These are phyloP conservation scores for Lathyrus sativus DNA, from an alignment of 306 rosid genomes.

Conservation along the genomic window DNA sequence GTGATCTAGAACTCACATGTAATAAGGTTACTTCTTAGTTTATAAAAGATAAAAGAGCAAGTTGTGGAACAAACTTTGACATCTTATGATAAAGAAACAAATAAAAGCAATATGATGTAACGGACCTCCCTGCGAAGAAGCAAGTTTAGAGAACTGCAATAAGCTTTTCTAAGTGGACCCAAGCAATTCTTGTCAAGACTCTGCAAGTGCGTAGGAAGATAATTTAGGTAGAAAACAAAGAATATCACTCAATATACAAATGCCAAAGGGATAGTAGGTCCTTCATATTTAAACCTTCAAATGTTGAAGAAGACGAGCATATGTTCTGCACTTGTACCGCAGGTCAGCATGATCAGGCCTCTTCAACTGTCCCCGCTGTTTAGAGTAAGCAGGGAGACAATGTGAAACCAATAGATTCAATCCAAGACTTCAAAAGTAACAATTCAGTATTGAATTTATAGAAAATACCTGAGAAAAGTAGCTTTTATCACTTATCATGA, in stretches of 20 bases:
- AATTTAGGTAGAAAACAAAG: conserved; percentile 28
- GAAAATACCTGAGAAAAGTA: conserved; percentile 92
- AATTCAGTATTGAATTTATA: conserved; percentile 17
- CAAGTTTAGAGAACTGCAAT: conserved; percentile 94
- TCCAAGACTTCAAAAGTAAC: conserved; percentile 25
- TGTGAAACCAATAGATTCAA: conserved; percentile 29
- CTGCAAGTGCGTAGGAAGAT: conserved; percentile 53
- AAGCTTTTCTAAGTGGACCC: conserved; percentile 92
- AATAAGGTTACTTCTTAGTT: conserved; percentile 9
- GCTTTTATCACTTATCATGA: conserved; percentile 97
- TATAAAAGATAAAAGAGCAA: conserved; percentile 11
- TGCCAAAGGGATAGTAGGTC: conserved; percentile 32
- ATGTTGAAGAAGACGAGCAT: conserved; percentile 96
- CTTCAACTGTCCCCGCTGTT: conserved; percentile 95
- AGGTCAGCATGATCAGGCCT: conserved; percentile 99
- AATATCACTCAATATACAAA: conserved; percentile 10
- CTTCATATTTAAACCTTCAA: conserved; percentile 65
- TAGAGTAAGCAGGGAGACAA: conserved; percentile 35
- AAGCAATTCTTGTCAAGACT: conserved; percentile 95
- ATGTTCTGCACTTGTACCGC: conserved; percentile 96
- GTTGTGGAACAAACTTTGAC: conserved; percentile 22
- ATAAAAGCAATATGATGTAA: conserved; percentile 27
- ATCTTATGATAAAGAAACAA: conserved; percentile 32
- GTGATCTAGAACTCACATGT: conserved; percentile 3
- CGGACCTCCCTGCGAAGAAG: conserved; percentile 97